Evolutionary conservation across 2,329 filamentous ascomycete genomes (phyloP), one percentile per base, ranked within the genome.

Genomic region (Xylariomycetidae sp.): DNA sequence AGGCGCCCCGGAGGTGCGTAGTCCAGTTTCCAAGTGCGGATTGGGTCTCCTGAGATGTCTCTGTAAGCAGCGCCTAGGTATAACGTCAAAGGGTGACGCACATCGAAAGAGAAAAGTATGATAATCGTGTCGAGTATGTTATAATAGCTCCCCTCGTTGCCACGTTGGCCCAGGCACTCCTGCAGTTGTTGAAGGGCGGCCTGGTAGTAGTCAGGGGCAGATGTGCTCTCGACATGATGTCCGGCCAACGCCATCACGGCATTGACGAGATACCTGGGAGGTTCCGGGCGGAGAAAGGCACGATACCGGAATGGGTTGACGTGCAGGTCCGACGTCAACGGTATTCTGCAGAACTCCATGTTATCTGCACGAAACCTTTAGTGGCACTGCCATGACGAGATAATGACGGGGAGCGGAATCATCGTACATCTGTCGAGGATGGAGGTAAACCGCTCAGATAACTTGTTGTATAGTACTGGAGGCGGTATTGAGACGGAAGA

Each of bases 31-130:
- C 34, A 4, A 13, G 16, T 5, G 30, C 16, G 1, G 34, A 36
- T 23, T 36, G 34, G 9, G 34, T 36, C 17, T 36, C 34, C 34
- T 36, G 25, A n/a, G n/a, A n/a, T n/a, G n/a, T n/a, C n/a, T n/a
- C n/a, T 23, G 20, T 23, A 23, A 23, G 20, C n/a, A 23, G 20
- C n/a, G n/a, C 20, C 20, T 8, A 23, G 20, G 20, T 8, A n/a
- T 8, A 23, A 23, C 8, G 20, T 8, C 8, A n/a, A 23, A n/a
- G 20, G 20, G n/a, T 23, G n/a, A n/a, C 20, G n/a, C 8, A 23
- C 20, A 23, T 23, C 20, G 8, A 23, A 23, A n/a, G 20, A 23
- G 20, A 23, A 23, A 8, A 23, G 20, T 8, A 23, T 23, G 20
- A 23, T 23, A n/a, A 23, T 23, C 8, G 20, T 23, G n/a, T 23